Percentiles rank a stretch among this genome's conserved stretches.
phyloP scores from a whole-genome alignment of 148 eudicot species.

The Chenopodium album region DNA sequence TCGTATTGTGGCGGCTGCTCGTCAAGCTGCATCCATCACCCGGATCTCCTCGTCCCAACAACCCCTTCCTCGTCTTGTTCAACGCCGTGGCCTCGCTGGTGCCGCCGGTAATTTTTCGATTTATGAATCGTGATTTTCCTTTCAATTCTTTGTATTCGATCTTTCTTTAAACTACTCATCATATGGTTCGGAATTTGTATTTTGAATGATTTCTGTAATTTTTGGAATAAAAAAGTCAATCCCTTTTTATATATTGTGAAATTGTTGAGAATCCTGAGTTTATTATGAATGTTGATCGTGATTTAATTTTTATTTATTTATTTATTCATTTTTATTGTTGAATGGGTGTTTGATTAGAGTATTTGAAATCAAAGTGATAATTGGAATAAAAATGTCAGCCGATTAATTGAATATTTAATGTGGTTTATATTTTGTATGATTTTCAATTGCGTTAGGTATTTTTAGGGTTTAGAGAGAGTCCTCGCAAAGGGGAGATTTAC shows the following conservation, averaged over 20 bases:
- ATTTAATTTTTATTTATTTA: neutral
- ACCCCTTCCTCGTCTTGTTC: constrained; percentile 39
- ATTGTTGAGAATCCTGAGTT: neutral
- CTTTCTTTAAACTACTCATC: neutral
- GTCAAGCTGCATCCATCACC: constrained; percentile 49
- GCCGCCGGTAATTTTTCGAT: constrained; percentile 45
- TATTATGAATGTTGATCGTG: neutral
- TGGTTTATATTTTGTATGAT: neutral
- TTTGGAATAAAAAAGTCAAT: neutral
- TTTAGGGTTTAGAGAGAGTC: neutral
- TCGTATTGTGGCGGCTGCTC: constrained; percentile 47
- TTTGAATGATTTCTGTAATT: neutral
- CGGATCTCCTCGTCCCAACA: constrained; percentile 41
- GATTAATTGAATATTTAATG: too few relatives aligned
- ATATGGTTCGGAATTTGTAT: neutral
- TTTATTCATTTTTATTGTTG: neutral
- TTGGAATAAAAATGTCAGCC: too few relatives aligned
- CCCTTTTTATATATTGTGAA: too few relatives aligned
- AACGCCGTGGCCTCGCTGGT: constrained; percentile 70
- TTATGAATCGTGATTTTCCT: neutral
- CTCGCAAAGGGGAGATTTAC: too few relatives aligned
- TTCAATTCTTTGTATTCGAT: neutral
- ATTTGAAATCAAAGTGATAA: neutral
- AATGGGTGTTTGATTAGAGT: neutral
- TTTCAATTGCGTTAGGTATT: neutral